These are phyloP conservation scores for Pseudogymnoascus sp. DNA, from an alignment of 2,329 filamentous ascomycete genomes.

Conservation along the genomic window DNA sequence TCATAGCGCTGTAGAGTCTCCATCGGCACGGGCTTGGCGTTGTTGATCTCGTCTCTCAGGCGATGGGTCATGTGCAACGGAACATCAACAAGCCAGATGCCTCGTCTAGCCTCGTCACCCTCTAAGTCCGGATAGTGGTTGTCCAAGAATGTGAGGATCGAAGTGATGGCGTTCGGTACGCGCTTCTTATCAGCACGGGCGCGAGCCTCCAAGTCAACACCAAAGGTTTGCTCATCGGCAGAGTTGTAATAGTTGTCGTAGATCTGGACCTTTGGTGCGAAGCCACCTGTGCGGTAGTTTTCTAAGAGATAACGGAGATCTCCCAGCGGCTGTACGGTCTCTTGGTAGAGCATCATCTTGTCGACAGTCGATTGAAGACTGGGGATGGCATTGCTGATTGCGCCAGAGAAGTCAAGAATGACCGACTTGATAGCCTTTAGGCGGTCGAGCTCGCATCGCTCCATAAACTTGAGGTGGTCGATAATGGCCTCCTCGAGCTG, in stretches of 20 bases:
- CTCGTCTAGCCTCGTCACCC: constrained; percentile 84
- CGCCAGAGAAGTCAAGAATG: constrained; percentile 92
- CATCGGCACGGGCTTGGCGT: constrained; percentile 68
- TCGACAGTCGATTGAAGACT: constrained; percentile 92
- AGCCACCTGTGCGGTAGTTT: constrained; percentile 92
- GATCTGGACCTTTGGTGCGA: constrained; percentile 79
- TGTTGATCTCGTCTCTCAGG: constrained; percentile 75
- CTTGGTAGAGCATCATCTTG: constrained; percentile 98
- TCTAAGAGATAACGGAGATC: constrained; percentile 91
- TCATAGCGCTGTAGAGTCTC: constrained; percentile 82
- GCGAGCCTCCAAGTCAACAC: constrained; percentile 92
- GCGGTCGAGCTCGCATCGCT: constrained; percentile 91
- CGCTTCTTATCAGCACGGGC: constrained; percentile 92
- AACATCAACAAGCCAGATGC: constrained; percentile 91
- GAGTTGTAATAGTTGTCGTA: constrained; percentile 99
- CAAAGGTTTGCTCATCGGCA: constrained; percentile 95
- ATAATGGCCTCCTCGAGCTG: constrained; percentile 94
- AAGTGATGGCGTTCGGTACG: constrained; percentile 85
- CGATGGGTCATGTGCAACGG: constrained; percentile 78
- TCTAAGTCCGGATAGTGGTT: constrained; percentile 96
- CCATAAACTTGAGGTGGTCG: constrained; percentile 87
- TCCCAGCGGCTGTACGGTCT: constrained; percentile 88
- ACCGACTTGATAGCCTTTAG: constrained; percentile 98
- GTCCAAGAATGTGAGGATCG: constrained; percentile 88
- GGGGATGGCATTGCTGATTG: constrained; percentile 95